Base-by-base conservation (phyloP, 1,284 basidiomycete genomes). In the Malassezia equina region DNA sequence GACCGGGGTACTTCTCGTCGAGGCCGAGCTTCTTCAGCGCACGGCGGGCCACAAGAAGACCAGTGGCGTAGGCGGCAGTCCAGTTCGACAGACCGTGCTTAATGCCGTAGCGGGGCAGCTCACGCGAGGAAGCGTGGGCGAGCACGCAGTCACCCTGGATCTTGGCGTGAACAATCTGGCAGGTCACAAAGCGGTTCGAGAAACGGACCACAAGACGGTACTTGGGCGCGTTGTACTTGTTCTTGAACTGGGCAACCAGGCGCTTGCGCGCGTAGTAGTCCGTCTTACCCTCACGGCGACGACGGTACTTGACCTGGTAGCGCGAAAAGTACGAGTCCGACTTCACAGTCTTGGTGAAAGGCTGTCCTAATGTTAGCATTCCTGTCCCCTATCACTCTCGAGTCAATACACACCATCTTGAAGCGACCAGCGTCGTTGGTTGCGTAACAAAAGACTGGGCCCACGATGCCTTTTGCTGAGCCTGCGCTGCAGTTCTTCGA, bases 181-280 rank as follows among this genome's bases (percentile, higher is more conserved):
- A 70, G 48, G 68, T 69, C 49, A 72, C 63, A 59, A 64, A 73
- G 33, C 61, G 60, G 71, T 73, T 73, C 47, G 68, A 71, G 68
- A 95, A 90, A 70, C 94, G 90, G 73, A 98, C 94, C 60, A 96
- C 94, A 46, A 96, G 84, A 62, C 91, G 88, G 81, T 95, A 96
- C 81, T 96, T 96, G 62, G 90, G 91, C 33, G 90, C 88, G 73
- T 94, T 93, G 53, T 96, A 98, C 82, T 98, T 98, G 86, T 96
- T 98, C 84, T 98, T 99, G 65, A 93, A 90, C 83, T 99, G 94
- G 57, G 87, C 84, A 65, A 95, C 83, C 55, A 98, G 82, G 70
- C 90, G 85, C 81, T 94, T 93, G 71, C 93, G 88, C 58, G 93
- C 93, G 76, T 96, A 94, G 83, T 96, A 98, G 78, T 98, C 94